These are phyloP conservation scores for Brassica napus DNA, from an alignment of 345 rosid genomes.

Conservation along the genomic window Da-Ae NC_063452.1:60978001-60978500, in stretches of 20 bases:
- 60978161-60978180: constrained; percentile 51
- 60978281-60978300: constrained; percentile 56
- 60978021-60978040: neutral
- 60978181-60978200: constrained; percentile 46
- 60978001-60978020: neutral
- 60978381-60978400: constrained; percentile 43
- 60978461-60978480: neutral
- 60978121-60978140: constrained; percentile 37
- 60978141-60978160: constrained; percentile 35
- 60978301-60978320: constrained; percentile 60
- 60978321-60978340: constrained; percentile 58
- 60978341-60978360: constrained; percentile 60
- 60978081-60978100: constrained; percentile 49
- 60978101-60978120: constrained; percentile 57
- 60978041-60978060: neutral
- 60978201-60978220: constrained; percentile 66
- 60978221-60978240: constrained; percentile 47
- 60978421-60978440: constrained; percentile 28
- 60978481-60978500: neutral
- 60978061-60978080: neutral
- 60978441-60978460: constrained; percentile 1
- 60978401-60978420: constrained; percentile 39
- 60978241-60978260: constrained; percentile 49
- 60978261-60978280: constrained; percentile 47
- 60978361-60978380: constrained; percentile 48